Percentiles rank a stretch among this genome's conserved stretches.
phyloP scores from a whole-genome alignment of 2,329 filamentous ascomycete species.

The Coniochaeta sp. region DNA sequence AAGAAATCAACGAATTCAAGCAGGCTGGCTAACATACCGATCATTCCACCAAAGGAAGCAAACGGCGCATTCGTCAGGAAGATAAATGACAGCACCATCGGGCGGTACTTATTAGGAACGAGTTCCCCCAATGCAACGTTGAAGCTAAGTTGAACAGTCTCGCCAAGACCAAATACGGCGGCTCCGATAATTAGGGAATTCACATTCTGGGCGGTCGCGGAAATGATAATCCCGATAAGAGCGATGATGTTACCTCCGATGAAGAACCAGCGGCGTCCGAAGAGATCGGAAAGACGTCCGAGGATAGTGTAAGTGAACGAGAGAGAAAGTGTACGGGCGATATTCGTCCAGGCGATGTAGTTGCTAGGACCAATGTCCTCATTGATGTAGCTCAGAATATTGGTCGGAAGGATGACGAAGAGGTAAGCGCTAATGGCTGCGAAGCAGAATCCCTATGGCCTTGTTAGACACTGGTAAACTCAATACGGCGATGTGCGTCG shows the following conservation, averaged over 20 bases:
- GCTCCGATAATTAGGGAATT: slow-evolving; percentile 24
- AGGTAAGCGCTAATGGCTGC: slow-evolving; percentile 28
- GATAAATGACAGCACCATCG: slow-evolving; percentile 23
- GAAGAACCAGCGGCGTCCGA: slow-evolving; percentile 29
- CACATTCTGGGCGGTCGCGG: slow-evolving; percentile 22
- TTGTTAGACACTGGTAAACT: neutral
- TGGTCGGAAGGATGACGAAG: slow-evolving; percentile 28
- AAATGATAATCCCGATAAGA: slow-evolving; percentile 25
- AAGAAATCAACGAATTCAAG: neutral
- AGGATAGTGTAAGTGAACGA: slow-evolving; percentile 27
- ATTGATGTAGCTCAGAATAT: slow-evolving; percentile 20
- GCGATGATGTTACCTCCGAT: slow-evolving; percentile 27
- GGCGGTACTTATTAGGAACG: slow-evolving; percentile 32
- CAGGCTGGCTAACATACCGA: slow-evolving; percentile 13
- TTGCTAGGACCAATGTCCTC: slow-evolving; percentile 17
- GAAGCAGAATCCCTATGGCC: slow-evolving; percentile 25
- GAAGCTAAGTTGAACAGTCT: slow-evolving; percentile 27
- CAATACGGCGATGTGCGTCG: neutral
- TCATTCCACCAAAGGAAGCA: slow-evolving; percentile 25
- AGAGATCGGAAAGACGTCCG: slow-evolving; percentile 28
- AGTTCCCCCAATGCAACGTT: slow-evolving; percentile 29
- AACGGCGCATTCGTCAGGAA: slow-evolving; percentile 26
- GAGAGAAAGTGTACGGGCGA: slow-evolving; percentile 24
- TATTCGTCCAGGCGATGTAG: slow-evolving; percentile 26
- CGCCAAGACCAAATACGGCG: slow-evolving; percentile 25